Conservation (phyloP, 139 green algal genomes). For the Deuterostichococcus epilithicus region DNA sequence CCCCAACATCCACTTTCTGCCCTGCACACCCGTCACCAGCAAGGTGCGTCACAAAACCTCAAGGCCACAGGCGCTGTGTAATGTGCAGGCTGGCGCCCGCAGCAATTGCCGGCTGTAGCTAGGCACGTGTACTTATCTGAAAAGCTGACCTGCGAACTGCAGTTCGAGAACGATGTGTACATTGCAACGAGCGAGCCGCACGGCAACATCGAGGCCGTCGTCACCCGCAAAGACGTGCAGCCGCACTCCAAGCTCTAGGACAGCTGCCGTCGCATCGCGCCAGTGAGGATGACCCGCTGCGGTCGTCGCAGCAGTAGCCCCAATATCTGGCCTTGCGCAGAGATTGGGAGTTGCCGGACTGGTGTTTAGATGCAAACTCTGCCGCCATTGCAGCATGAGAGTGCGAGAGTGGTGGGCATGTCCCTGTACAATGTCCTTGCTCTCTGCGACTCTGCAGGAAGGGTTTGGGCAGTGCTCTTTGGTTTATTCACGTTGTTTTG, state of each 20-base stretch:
- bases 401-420: no score
- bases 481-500: no score
- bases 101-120: neutral
- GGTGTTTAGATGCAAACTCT: no score
- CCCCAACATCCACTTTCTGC: slow-evolving; percentile 97
- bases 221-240: slow-evolving; percentile 42
- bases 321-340: no score
- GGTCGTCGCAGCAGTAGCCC: no score
- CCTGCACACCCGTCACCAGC: slow-evolving; percentile 56
- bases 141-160: neutral
- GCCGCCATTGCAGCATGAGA: no score
- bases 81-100: neutral
- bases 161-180: slow-evolving; percentile 95
- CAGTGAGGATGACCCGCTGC: no score
- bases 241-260: slow-evolving; percentile 45
- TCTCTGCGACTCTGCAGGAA: no score
- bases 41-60: slow-evolving; percentile 11
- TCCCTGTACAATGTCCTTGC: no score
- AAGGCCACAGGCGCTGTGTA: neutral
- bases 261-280: no score
- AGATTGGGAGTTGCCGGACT: no score
- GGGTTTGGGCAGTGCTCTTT: no score
- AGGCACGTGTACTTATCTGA: neutral
- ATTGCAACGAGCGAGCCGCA: slow-evolving; percentile 89
- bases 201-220: slow-evolving; percentile 80